phyloP scores from a whole-genome alignment of 805 yeast genomes.

The Teunomyces barrocoloradensis region DNA sequence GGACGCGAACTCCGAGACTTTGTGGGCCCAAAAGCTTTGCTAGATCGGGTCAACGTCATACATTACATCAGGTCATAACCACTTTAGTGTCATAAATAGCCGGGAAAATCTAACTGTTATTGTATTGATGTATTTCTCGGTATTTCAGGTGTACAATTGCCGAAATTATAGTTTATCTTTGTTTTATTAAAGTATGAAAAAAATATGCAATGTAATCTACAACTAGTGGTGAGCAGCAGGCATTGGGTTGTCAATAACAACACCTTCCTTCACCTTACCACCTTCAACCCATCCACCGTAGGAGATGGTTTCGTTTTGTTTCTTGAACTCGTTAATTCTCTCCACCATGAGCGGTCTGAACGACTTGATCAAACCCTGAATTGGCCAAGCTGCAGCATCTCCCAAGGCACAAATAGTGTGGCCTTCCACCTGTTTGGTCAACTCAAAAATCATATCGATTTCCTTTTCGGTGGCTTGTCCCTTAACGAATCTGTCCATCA shows the following conservation, averaged over 20 bases:
- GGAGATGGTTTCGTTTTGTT: slow-evolving; percentile 46
- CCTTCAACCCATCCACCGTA: slow-evolving; percentile 79
- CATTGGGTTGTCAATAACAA: slow-evolving; percentile 58
- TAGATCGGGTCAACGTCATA: neutral
- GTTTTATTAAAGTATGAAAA: slow-evolving; percentile 4
- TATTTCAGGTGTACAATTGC: neutral
- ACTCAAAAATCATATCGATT: slow-evolving; percentile 80
- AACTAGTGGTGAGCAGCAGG: slow-evolving; percentile 41
- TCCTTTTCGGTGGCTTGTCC: slow-evolving; percentile 83
- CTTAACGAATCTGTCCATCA: slow-evolving; percentile 76
- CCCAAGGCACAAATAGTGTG: slow-evolving; percentile 92
- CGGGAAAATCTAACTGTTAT: no score
- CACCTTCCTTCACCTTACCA: slow-evolving; percentile 60
- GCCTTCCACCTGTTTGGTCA: slow-evolving; percentile 84
- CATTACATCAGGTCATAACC: neutral
- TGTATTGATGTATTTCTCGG: neutral
- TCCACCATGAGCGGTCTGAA: slow-evolving; percentile 82
- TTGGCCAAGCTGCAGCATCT: slow-evolving; percentile 93
- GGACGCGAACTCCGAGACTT: neutral
- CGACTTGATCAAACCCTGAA: slow-evolving; percentile 82
- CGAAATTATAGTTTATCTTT: neutral
- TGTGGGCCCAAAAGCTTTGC: neutral
- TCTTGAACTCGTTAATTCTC: slow-evolving; percentile 63
- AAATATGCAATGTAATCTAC: slow-evolving; percentile 10
- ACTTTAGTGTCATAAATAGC: neutral